Conservation (phyloP, 495 filamentous ascomycete species). For the Podospora comata region DNA sequence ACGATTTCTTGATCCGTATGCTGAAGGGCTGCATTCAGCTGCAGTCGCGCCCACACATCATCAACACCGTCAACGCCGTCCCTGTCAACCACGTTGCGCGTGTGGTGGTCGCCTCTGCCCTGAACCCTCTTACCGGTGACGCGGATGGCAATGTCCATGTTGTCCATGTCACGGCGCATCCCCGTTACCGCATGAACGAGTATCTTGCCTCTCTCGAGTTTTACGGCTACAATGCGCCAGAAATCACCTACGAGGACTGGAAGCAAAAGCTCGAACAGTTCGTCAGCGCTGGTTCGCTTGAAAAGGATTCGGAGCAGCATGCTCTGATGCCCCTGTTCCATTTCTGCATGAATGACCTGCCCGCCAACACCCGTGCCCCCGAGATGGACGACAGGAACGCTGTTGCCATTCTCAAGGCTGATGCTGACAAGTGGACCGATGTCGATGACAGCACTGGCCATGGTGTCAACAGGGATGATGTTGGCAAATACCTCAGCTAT, state of each 20-base stretch:
- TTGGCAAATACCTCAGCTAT: constrained; percentile 72
- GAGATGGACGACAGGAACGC: constrained; percentile 78
- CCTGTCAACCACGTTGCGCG: constrained; percentile 82
- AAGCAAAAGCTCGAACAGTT: constrained; percentile 57
- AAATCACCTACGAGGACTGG: constrained; percentile 61
- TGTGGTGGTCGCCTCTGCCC: constrained; percentile 68
- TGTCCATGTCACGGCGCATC: constrained; percentile 65
- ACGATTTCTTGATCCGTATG: constrained; percentile 91
- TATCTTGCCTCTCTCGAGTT: constrained; percentile 67
- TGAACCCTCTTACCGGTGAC: constrained; percentile 57
- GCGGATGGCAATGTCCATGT: constrained; percentile 46
- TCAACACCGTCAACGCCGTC: constrained; percentile 88
- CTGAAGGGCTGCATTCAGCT: constrained; percentile 87
- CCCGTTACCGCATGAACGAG: constrained; percentile 73
- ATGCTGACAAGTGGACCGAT: constrained; percentile 58
- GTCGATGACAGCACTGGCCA: constrained; percentile 60
- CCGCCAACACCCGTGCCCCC: constrained; percentile 71
- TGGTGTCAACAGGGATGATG: constrained; percentile 62
- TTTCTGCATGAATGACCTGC: constrained; percentile 77
- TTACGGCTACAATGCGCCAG: constrained; percentile 74
- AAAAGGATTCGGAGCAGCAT: constrained; percentile 60
- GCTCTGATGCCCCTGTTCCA: constrained; percentile 85
- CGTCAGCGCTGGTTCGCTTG: constrained; percentile 50
- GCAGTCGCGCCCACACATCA: constrained; percentile 64
- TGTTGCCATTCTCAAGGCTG: constrained; percentile 55